Conservation (phyloP, 2,329 filamentous ascomycete genomes). For the Ceratocystis albifundus region DNA sequence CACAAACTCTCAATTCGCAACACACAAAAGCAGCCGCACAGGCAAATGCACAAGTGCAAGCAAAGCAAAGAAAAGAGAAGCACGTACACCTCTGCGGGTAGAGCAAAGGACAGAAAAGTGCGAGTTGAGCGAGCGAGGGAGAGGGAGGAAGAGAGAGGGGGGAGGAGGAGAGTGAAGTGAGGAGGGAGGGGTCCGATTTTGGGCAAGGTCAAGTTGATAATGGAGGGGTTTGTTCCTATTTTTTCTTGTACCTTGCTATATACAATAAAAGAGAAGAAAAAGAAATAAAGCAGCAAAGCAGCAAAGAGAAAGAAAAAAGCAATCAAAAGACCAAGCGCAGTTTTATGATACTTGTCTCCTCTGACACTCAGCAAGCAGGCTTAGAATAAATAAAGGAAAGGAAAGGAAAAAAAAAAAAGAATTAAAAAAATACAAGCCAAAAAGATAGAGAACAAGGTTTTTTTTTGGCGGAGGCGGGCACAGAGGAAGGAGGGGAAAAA, state of each 20-base stretch:
- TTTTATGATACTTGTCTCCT: neutral
- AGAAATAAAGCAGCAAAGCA: no score
- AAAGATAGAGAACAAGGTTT: neutral
- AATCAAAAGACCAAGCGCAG: neutral
- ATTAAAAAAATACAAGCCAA: neutral
- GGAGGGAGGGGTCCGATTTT: conserved; percentile 2
- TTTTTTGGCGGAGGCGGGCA: neutral
- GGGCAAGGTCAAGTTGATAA: neutral
- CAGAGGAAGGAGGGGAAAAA: neutral
- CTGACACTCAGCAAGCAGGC: no score
- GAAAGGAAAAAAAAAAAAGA: neutral
- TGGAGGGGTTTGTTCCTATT: conserved; percentile 7
- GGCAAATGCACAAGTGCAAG: neutral
- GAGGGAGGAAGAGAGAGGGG: neutral
- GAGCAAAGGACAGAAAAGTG: conserved; percentile 1
- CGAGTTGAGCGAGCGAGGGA: neutral
- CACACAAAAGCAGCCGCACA: neutral
- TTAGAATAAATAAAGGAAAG: neutral
- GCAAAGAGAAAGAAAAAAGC: neutral
- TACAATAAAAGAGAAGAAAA: neutral
- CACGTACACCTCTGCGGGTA: neutral
- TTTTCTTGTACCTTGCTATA: neutral
- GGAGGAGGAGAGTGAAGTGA: neutral
- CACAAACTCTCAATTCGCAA: conserved; percentile 4
- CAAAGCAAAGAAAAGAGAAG: neutral